Base-by-base conservation (phyloP, 805 yeast genomes). In the Saccharomyces kudriavzevii region DNA sequence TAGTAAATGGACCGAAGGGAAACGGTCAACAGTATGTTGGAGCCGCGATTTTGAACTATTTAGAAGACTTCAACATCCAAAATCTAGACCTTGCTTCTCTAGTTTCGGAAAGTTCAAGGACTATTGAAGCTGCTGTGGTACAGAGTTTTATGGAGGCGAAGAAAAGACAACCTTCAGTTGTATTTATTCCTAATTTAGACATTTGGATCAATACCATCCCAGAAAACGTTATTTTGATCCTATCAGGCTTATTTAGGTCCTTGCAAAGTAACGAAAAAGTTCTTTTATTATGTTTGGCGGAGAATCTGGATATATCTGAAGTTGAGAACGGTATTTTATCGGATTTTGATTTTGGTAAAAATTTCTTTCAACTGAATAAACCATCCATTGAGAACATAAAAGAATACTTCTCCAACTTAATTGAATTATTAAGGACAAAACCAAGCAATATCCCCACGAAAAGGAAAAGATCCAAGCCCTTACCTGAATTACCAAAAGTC, bases 61-160 rank as follows among this genome's bases (percentile, higher is more conserved):
- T 94, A 50, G 99, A 94, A 70, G 96, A 97, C 0, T 89, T 85
- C 62, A 92, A 89, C 63, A 84, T 89, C 13, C 97, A 94, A 66
- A 80, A 87, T 0, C 74, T 94, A 45, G 99, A 94, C 65, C 72
- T 94, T 54, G 87, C 90, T 1, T 77, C 84, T 6, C 66, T 94
- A 52, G 82, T 83, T 57, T 82, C 89, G 13, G 97, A 92, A 61
- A 76, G 92, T 6, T 81, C 89, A 0, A 74, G 88, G 61, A 81
- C 96, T 0, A 84, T 92, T 1, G 99, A 94, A 67, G 85, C 89
- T 63, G 78, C 87, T 0, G 77, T 90, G 22, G 87, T 92, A 28
- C 96, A 89, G 65, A 77, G 87, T 45, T 85, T 94, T 62, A 75
- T 86, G 24, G 99, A 94, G 70, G 94, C 96, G 5, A 80, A 87